Evolutionary conservation across 108 stramenopile genomes (phyloP).

Genomic region (Chaetoceros tenuissimus): DNA sequence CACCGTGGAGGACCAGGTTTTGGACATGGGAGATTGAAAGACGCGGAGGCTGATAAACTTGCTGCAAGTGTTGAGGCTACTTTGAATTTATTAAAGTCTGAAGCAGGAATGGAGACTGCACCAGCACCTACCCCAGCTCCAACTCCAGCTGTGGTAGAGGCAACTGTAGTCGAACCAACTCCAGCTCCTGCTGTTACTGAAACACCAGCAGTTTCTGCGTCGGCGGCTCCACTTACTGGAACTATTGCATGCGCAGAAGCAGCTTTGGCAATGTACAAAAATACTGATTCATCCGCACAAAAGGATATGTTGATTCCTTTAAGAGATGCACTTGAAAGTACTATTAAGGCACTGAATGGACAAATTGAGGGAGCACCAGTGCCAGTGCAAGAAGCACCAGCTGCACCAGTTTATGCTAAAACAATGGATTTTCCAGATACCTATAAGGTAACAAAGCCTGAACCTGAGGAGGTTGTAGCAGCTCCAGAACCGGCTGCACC

Average conservation of each 20-base stretch:
- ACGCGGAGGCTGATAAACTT: constrained; percentile 41
- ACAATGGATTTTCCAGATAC: constrained; percentile 33
- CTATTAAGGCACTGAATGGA: constrained; percentile 39
- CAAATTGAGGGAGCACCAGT: constrained; percentile 18
- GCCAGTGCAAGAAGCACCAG: constrained; percentile 5
- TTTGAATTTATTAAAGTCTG: constrained; percentile 29
- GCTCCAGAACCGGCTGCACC: constrained; percentile 1
- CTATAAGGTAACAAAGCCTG: constrained; percentile 23
- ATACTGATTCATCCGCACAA: constrained; percentile 39
- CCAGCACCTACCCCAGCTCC: not conserved
- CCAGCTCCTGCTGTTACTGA: constrained; percentile 6
- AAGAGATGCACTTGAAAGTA: constrained; percentile 52
- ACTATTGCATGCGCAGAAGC: constrained; percentile 70
- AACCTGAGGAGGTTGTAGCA: constrained; percentile 11
- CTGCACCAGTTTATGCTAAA: constrained; percentile 10
- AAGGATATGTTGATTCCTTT: constrained; percentile 44
- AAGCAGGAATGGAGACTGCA: constrained; percentile 14
- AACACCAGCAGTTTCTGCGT: constrained; percentile 12
- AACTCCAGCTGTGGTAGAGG: not conserved
- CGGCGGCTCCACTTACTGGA: constrained; percentile 11
- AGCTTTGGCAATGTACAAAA: constrained; percentile 69
- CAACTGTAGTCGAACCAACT: constrained; percentile 9
- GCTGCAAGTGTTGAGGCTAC: constrained; percentile 38
- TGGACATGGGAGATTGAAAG: constrained; percentile 58
- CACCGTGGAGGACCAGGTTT: constrained; percentile 85